A percentile compares a stretch with the other conserved stretches of the same genome.
phyloP scores from a whole-genome alignment of 176 grass and related monocot genomes.

The Paspalum vaginatum region DNA sequence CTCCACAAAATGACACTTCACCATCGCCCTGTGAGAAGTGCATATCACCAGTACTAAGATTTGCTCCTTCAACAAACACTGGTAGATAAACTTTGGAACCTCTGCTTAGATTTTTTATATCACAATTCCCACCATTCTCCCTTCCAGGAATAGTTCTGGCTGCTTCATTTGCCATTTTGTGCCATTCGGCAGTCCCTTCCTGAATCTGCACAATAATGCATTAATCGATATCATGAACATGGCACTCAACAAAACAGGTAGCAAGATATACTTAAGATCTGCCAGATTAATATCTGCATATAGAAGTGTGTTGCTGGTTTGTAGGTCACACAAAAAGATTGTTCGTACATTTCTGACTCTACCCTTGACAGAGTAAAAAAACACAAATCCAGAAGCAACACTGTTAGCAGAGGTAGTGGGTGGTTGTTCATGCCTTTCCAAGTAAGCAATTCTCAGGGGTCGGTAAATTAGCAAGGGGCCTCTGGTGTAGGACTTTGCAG shows the following conservation, averaged over 20 bases:
- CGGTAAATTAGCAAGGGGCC: conserved; percentile 77
- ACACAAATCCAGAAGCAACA: not conserved
- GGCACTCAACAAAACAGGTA: conserved; percentile 16
- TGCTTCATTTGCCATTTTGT: conserved; percentile 77
- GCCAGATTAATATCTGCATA: not conserved
- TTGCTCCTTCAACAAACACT: conserved; percentile 91
- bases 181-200: conserved; percentile 66
- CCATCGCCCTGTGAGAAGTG: conserved; percentile 94
- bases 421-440: conserved; percentile 61
- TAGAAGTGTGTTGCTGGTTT: not conserved
- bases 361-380: not conserved
- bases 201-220: conserved; percentile 61
- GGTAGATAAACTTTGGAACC: conserved; percentile 96
- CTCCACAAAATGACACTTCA: conserved; percentile 93
- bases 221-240: conserved; percentile 2
- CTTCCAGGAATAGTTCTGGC: conserved; percentile 89
- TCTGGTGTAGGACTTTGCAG: conserved; percentile 83
- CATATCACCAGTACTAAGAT: conserved; percentile 91
- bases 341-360: not conserved
- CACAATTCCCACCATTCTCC: conserved; percentile 94
- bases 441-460: conserved; percentile 73
- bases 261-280: conserved; percentile 12
- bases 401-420: not conserved
- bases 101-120: conserved; percentile 93
- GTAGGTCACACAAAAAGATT: not conserved